Base-by-base conservation (phyloP, 1,284 basidiomycete species). In the Trichosporon coremiiforme region DNA sequence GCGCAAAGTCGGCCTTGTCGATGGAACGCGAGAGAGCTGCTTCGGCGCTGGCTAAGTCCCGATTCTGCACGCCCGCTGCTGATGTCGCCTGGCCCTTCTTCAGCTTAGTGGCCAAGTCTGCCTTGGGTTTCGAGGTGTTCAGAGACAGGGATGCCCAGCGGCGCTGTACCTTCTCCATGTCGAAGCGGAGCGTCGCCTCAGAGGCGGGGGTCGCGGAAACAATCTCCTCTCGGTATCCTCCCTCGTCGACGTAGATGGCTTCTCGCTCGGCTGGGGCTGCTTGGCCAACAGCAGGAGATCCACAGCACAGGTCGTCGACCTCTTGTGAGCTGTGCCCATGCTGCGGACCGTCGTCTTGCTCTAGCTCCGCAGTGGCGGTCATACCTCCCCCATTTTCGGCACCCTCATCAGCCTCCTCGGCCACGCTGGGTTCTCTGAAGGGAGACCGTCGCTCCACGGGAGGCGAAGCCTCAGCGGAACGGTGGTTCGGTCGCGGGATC, bases 1-100 rank as follows among this genome's bases (percentile, higher is more conserved):
- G 75, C 4, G 82, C 86, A 79, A 99, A 99, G 83, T 99, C 96
- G 0, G 84, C 80, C 83, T 99, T 98, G 68, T 89, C 87, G 55
- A 99, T 95, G 31, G 94, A 89, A 12, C 95, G 88, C 4, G 93
- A 88, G 1, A 99, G 88, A 0, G 90, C 89, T 53, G 88, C 88
- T 17, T 89, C 90, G 0, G 92, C 94, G 0, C 82, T 80, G 22
- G 87, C 86, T 35, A 90, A 86, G 62, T 89, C 87, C 1, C 85
- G 84, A 63, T 89, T 89, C 0, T 85, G 79, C 0, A 93, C 83
- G 2, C 91, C 88, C 0, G 91, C 91, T 0, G 78, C 80, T 10
- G 57, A 62, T 15, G 57, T 9, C 2, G 57, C 31, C 17, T 62
- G 57, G 1, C 57, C 66, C 66, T 10, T 69, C 29, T 31, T 33